phyloP scores from a whole-genome alignment of 495 filamentous ascomycete genomes.

The Penicillium turbatum region DNA sequence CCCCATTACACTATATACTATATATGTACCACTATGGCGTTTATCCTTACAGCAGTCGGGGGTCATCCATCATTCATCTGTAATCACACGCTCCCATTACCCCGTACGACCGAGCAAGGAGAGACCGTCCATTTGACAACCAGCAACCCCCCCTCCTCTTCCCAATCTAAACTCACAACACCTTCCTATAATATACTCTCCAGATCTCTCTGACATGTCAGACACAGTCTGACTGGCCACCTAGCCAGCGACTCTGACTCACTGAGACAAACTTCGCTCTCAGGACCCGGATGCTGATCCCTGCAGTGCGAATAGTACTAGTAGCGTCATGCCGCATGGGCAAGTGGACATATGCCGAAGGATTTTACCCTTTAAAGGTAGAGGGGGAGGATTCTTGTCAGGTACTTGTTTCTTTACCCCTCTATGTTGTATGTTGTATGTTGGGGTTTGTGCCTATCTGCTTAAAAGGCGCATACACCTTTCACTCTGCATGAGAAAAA shows the following conservation, averaged over 20 bases:
- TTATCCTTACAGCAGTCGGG: background rate
- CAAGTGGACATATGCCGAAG: background rate
- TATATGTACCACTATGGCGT: background rate
- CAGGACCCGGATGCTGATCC: conserved; percentile 13
- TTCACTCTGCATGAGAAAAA: background rate
- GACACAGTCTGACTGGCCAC: conserved; percentile 1
- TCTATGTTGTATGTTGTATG: background rate
- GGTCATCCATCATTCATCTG: background rate
- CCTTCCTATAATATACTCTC: background rate
- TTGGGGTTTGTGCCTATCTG: conserved; percentile 1
- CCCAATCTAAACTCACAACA: too few relatives aligned
- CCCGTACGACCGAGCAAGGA: conserved; percentile 31
- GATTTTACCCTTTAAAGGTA: too few relatives aligned
- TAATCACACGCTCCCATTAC: conserved; percentile 19
- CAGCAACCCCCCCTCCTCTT: conserved; percentile 14
- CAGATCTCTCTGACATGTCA: conserved; percentile 2
- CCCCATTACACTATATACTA: background rate
- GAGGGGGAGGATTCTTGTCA: background rate
- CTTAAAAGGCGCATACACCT: conserved; percentile 10
- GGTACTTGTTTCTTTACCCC: background rate
- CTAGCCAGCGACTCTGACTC: conserved; percentile 18
- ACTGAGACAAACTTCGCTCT: conserved; percentile 7
- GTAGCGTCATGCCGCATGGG: conserved; percentile 28
- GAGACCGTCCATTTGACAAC: conserved; percentile 6
- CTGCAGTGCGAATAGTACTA: conserved; percentile 20